phyloP scores from a whole-genome alignment of 1,139 yeast genomes.

The Geotrichum histeridarum region DNA sequence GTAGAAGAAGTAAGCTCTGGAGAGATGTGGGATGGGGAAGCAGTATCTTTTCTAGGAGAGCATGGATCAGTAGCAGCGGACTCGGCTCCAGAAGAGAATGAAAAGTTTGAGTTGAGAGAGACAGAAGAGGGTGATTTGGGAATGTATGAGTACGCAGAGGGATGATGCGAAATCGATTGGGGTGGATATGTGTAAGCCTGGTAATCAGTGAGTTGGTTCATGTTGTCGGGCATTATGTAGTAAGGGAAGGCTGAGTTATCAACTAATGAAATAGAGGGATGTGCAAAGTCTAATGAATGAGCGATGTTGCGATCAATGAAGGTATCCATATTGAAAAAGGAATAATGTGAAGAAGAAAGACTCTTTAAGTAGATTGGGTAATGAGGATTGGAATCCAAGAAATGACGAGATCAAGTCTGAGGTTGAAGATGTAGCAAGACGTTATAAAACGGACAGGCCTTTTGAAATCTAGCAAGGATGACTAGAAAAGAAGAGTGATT shows the following conservation, averaged over 20 bases:
- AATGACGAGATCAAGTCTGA: too few species aligned
- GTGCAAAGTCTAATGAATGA: background rate
- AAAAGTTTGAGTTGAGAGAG: constrained; percentile 1
- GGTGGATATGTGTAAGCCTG: background rate
- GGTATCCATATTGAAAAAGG: background rate
- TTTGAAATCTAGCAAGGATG: too few species aligned
- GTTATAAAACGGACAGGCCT: too few species aligned
- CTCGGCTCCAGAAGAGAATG: background rate
- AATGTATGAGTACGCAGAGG: background rate
- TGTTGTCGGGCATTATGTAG: background rate
- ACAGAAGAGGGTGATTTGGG: background rate
- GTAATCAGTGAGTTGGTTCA: background rate
- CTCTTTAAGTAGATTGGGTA: background rate
- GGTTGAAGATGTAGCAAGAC: too few species aligned
- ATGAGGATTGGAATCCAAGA: background rate
- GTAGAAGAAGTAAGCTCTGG: background rate
- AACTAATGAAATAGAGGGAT: background rate
- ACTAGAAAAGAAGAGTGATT: too few species aligned
- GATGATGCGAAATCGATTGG: background rate
- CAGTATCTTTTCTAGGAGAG: background rate
- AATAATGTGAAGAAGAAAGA: background rate
- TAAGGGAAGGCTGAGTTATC: background rate
- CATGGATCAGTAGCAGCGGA: constrained; percentile 1
- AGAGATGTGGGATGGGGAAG: background rate
- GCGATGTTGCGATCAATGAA: background rate